Base-by-base conservation (phyloP, 306 rosid genomes). In the Vigna reflexopilosa region DNA sequence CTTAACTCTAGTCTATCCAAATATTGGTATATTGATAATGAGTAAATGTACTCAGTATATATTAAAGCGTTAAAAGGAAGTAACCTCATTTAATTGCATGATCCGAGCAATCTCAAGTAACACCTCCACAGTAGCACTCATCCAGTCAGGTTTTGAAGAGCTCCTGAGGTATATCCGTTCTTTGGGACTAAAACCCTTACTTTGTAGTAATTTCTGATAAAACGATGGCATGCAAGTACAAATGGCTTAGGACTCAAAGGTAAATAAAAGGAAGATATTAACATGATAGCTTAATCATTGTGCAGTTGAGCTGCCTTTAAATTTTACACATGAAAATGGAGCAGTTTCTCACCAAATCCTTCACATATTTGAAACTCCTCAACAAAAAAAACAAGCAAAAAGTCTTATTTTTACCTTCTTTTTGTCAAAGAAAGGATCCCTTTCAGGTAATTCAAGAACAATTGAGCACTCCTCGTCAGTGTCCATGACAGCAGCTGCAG, bases 51-150 rank as follows among this genome's bases (percentile, higher is more conserved):
- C 36, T 44, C 61, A 77, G 66, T 61, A 62, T 62, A 32, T 62
- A 68, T 22, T 71, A 70, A 17, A 71, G 61, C 26, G 26, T 54
- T 40, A 76, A 64, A 54, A 59, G 74, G 67, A 83, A 80, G 58
- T 83, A 73, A 93, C 98, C 98, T 95, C 98, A 65, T 88, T 87
- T 66, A 93, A 81, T 30, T 89, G 90, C 79, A 89, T 83, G 85
- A 95, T 86, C 64, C 93, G 82, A 36, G 89, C 86, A 54, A 95
- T 83, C 73, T 78, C 91, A 76, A 92, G 86, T 86, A 95, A 55
- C 54, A 57, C 79, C 77, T 86, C 82, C 77, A 88, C 80, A 42
- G 90, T 66, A 56, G 73, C 80, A 55, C 63, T 80, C 67, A 77
- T 62, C 80, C 85, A 77, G 81, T 77, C 77, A 61, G 82, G 80